These are phyloP conservation scores for Pyricularia grisea DNA, from an alignment of 2,329 filamentous ascomycete species.

Conservation along the genomic window DNA sequence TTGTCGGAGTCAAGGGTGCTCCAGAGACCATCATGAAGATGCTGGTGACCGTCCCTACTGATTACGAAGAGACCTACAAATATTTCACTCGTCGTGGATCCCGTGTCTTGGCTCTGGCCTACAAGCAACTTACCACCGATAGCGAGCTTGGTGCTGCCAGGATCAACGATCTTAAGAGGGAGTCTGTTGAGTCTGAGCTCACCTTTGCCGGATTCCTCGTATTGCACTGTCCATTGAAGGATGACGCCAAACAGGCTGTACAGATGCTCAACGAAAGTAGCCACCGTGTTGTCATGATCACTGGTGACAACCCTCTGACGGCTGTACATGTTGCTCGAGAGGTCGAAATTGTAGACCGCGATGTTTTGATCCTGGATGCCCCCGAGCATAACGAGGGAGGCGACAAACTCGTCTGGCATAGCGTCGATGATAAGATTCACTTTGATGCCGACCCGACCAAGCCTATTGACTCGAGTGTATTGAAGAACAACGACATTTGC, in stretches of 20 bases:
- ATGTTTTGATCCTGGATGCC: slow-evolving; percentile 88
- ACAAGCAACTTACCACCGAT: slow-evolving; percentile 80
- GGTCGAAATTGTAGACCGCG: slow-evolving; percentile 95
- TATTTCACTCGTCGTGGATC: slow-evolving; percentile 95
- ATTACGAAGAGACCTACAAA: slow-evolving; percentile 98
- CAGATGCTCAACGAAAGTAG: slow-evolving; percentile 98
- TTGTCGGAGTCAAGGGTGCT: slow-evolving; percentile 92
- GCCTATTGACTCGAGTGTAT: slow-evolving; percentile 69
- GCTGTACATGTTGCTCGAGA: slow-evolving; percentile 91
- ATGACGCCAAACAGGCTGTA: slow-evolving; percentile 87
- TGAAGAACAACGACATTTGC: slow-evolving; percentile 83
- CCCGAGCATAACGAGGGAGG: slow-evolving; percentile 80
- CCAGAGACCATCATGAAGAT: slow-evolving; percentile 96
- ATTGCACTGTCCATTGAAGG: slow-evolving; percentile 89
- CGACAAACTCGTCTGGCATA: slow-evolving; percentile 83
- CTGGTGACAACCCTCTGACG: slow-evolving; percentile 93
- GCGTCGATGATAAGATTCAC: slow-evolving; percentile 79
- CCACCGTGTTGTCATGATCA: slow-evolving; percentile 98
- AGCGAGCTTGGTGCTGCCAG: slow-evolving; percentile 71
- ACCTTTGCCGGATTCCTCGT: slow-evolving; percentile 93
- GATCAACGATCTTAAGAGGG: slow-evolving; percentile 90
- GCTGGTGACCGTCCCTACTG: slow-evolving; percentile 68
- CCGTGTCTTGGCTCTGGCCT: slow-evolving; percentile 85
- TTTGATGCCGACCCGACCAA: slow-evolving; percentile 79
- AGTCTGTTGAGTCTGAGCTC: slow-evolving; percentile 77